Base-by-base conservation (phyloP, 108 stramenopile genomes). In the Skeletonema menzelii region DNA sequence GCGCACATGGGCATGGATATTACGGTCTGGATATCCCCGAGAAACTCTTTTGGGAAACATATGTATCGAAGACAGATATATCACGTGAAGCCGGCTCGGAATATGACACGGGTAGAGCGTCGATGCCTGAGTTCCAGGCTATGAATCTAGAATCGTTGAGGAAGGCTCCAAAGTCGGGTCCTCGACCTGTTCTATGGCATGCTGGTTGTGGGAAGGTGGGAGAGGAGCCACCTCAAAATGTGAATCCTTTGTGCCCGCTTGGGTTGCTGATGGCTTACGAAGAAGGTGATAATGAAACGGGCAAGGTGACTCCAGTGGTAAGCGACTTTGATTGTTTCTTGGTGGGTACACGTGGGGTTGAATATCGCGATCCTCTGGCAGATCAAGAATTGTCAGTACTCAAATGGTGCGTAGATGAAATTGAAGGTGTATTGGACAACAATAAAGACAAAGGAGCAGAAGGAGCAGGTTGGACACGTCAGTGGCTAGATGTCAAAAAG, bases 321-420 rank as follows among this genome's bases (percentile, higher is more conserved):
- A 55, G 47, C 20, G 69, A 69, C 42, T 59, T 69, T 30, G 69
- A 69, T 32, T 26, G 28, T 17, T 69, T 69, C 69, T 59, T 69
- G 27, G 27, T 69, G 28, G 69, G 69, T n/a, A 59, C 57, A 24
- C 40, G 69, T 6, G 57, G 69, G 7, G 69, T 69, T 12, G 28
- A 34, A 27, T 59, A 22, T 58, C 27, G 20, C 8, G 30, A 58
- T 15, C 66, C n/a, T 10, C 24, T 69, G 28, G 47, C 26, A 20
- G 26, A 14, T 3, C 56, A 69, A 26, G 47, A 69, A 17, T 24
- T 69, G 8, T 19, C 26, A 4, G 12, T 69, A 19, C 20, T 69
- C 24, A 26, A 27, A 20, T 47, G 42, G 40, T 59, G 17, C 7
- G 22, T 69, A 3, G 28, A 58, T n/a, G 20, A 28, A 53, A 58